phyloP scores from a whole-genome alignment of 2,329 filamentous ascomycete species.

The Neofusicoccum ribis region DNA sequence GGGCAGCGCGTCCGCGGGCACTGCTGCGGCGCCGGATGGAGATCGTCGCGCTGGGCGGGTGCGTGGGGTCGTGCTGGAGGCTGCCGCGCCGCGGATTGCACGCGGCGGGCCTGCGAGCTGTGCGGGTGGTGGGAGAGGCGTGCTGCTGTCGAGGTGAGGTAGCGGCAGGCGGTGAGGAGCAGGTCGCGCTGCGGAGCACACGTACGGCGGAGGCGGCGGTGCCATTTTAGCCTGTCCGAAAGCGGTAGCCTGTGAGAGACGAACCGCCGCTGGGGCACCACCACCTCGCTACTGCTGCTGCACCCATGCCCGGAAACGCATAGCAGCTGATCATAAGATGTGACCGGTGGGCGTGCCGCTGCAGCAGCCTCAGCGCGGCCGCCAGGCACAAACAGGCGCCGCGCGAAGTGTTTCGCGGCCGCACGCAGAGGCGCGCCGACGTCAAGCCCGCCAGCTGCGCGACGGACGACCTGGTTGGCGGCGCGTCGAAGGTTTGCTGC shows the following conservation, averaged over 20 bases:
- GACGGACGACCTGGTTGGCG: not conserved
- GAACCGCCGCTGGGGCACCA: not conserved
- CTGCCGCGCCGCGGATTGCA: not conserved
- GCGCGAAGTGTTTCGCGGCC: not conserved
- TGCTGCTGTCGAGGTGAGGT: not conserved
- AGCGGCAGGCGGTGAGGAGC: constrained; percentile 5
- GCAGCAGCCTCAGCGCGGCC: not conserved
- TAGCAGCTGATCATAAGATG: not conserved
- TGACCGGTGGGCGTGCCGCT: not conserved
- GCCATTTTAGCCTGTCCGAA: constrained; percentile 7
- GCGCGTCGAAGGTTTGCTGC: not conserved
- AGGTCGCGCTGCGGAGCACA: not conserved
- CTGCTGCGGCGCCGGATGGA: not conserved
- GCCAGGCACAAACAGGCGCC: not conserved
- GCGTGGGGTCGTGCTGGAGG: not conserved
- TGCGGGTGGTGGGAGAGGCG: no score
- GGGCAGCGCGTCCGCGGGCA: not conserved
- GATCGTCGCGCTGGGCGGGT: not conserved
- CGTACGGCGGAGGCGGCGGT: not conserved
- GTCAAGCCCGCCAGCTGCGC: not conserved
- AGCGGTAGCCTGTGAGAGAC: not conserved
- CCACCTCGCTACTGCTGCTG: not conserved
- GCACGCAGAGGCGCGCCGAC: not conserved
- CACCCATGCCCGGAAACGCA: constrained; percentile 10
- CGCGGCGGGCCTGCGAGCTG: not conserved